These are phyloP conservation scores for Asclepias syriaca DNA, from an alignment of 257 asterid species.

Conservation along the genomic window DNA sequence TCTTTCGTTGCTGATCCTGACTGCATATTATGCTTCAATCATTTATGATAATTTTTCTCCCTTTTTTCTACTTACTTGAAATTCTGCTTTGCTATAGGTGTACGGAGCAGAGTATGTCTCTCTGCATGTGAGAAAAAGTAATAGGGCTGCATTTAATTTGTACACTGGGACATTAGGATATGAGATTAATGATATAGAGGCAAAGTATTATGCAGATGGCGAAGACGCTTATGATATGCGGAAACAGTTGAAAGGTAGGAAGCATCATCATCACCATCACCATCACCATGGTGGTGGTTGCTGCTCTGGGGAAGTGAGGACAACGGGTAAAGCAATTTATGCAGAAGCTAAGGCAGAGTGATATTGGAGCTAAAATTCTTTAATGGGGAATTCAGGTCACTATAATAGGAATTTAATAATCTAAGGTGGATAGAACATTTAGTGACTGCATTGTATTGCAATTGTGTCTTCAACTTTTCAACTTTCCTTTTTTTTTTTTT, in stretches of 20 bases:
- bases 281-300: conserved; percentile 88
- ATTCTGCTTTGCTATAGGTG: conserved; percentile 43
- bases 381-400: neutral
- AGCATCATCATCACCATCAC: conserved; percentile 55
- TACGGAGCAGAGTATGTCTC: conserved; percentile 90
- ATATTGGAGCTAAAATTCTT: conserved; percentile 5
- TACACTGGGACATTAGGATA: conserved; percentile 83
- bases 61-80: conserved; percentile 3
- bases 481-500: neutral
- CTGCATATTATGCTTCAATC: neutral
- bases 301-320: conserved; percentile 61
- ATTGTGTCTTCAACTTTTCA: neutral
- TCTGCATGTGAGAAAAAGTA: conserved; percentile 88
- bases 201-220: conserved; percentile 97
- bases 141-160: conserved; percentile 88
- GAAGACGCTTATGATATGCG: conserved; percentile 99
- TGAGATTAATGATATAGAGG: conserved; percentile 89
- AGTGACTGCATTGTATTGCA: neutral
- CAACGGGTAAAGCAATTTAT: conserved; percentile 35
- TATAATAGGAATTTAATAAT: neutral
- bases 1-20: no score
- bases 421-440: neutral
- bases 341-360: conserved; percentile 29
- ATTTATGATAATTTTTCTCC: neutral
- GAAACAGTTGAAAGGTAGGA: conserved; percentile 76